Conservation (phyloP, 2,329 filamentous ascomycete species). For the Bisporella sp. region DNA sequence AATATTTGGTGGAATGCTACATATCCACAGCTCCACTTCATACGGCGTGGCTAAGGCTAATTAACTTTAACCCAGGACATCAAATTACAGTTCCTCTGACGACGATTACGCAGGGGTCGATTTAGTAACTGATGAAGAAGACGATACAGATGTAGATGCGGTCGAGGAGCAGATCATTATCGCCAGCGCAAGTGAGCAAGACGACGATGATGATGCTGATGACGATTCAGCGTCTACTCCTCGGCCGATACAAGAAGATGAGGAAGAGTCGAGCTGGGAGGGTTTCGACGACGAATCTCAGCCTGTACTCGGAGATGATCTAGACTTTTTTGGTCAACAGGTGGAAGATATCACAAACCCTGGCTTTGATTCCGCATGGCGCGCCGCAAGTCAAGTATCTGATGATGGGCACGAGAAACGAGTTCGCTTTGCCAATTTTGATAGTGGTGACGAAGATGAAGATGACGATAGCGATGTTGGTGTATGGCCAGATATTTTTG, state of each 20-base stretch:
- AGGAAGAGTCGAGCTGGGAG: slow-evolving; percentile 48
- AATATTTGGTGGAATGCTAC: not conserved
- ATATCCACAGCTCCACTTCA: not conserved
- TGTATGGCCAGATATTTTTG: slow-evolving; percentile 72
- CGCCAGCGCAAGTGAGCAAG: slow-evolving; percentile 32
- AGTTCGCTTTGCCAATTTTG: slow-evolving; percentile 69
- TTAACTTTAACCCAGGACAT: not conserved
- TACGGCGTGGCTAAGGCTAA: not conserved
- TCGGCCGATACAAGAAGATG: slow-evolving; percentile 30
- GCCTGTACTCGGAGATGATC: slow-evolving; percentile 8
- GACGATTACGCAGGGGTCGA: slow-evolving; percentile 71
- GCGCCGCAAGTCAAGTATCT: slow-evolving; percentile 6
- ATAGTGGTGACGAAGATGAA: slow-evolving; percentile 59
- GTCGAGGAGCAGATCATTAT: slow-evolving; percentile 73
- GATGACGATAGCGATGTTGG: slow-evolving; percentile 54
- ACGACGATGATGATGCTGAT: slow-evolving; percentile 27
- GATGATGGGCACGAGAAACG: slow-evolving; percentile 31
- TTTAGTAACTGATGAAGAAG: slow-evolving; percentile 71
- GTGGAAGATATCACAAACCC: slow-evolving; percentile 12
- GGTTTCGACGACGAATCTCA: slow-evolving; percentile 40
- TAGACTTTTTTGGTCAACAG: slow-evolving; percentile 30
- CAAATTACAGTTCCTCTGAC: slow-evolving; percentile 46
- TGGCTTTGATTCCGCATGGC: slow-evolving; percentile 10
- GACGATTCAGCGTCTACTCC: slow-evolving; percentile 20
- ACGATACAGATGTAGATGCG: slow-evolving; percentile 72